Evolutionary conservation across 2,329 filamentous ascomycete genomes (phyloP).

Genomic region (Aquanectria penicillioides): DNA sequence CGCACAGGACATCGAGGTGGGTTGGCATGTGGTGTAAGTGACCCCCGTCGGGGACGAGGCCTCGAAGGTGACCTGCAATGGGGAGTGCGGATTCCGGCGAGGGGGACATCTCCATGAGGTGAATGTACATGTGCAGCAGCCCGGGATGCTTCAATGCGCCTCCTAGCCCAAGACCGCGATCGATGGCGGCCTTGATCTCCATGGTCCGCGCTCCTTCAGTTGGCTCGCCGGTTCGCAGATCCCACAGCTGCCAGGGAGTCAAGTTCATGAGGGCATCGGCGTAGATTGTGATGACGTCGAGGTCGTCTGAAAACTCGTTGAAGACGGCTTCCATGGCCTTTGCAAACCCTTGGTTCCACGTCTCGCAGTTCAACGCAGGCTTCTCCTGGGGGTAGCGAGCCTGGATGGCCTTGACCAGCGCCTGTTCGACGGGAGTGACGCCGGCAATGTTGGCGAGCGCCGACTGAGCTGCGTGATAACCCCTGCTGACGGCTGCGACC

Average conservation of each 20-base stretch:
- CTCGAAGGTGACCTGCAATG: constrained; percentile 69
- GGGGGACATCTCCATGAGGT: constrained; percentile 80
- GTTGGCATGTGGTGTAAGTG: constrained; percentile 82
- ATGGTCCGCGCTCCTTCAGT: constrained; percentile 40
- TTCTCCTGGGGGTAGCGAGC: constrained; percentile 65
- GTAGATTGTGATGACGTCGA: constrained; percentile 50
- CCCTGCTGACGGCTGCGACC: constrained; percentile 8
- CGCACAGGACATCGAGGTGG: constrained; percentile 75
- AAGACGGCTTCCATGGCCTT: constrained; percentile 52
- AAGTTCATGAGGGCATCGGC: constrained; percentile 59
- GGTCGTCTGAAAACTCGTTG: constrained; percentile 50
- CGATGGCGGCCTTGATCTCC: constrained; percentile 44
- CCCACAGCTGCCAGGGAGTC: constrained; percentile 58
- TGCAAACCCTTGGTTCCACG: constrained; percentile 47
- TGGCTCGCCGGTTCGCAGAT: constrained; percentile 48
- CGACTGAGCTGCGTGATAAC: constrained; percentile 11
- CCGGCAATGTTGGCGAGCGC: background rate
- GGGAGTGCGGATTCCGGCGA: constrained; percentile 70
- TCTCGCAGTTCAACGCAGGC: constrained; percentile 56
- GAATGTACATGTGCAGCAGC: constrained; percentile 78
- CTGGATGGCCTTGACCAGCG: constrained; percentile 70
- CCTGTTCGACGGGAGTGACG: constrained; percentile 56
- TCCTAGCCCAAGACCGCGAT: constrained; percentile 57
- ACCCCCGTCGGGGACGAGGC: constrained; percentile 73
- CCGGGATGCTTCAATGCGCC: constrained; percentile 71